These are phyloP conservation scores for Fusarium nurragi DNA, from an alignment of 2,329 filamentous ascomycete species.

Conservation along the genomic window DNA sequence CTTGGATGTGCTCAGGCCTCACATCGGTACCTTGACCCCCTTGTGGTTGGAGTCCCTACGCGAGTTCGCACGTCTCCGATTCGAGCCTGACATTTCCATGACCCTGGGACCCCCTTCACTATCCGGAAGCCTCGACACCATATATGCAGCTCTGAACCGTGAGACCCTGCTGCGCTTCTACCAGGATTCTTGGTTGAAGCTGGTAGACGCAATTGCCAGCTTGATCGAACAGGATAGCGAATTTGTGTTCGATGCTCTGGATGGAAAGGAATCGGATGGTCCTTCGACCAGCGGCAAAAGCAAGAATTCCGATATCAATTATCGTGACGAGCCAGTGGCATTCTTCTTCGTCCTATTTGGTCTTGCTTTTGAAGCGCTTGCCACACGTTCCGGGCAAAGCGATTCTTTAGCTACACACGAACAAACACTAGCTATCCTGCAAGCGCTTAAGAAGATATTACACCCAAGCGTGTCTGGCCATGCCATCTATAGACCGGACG, in stretches of 20 bases:
- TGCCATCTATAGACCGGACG: constrained; percentile 93
- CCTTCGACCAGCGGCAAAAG: constrained; percentile 59
- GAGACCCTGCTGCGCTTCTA: constrained; percentile 96
- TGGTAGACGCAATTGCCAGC: constrained; percentile 96
- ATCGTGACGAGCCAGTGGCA: constrained; percentile 94
- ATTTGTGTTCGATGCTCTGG: constrained; percentile 95
- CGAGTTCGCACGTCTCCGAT: constrained; percentile 91
- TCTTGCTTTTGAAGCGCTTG: constrained; percentile 93
- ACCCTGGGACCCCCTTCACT: constrained; percentile 82
- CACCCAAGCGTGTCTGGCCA: constrained; percentile 94
- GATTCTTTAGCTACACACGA: constrained; percentile 72
- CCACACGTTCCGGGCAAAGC: constrained; percentile 71
- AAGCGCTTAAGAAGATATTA: constrained; percentile 92
- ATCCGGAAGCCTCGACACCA: constrained; percentile 87
- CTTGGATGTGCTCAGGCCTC: constrained; percentile 85
- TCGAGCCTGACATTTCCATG: constrained; percentile 97
- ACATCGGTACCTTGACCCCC: constrained; percentile 89
- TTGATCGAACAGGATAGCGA: constrained; percentile 97
- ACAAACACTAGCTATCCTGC: constrained; percentile 87
- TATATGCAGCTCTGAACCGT: constrained; percentile 93
- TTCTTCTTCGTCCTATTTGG: constrained; percentile 99
- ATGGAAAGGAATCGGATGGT: constrained; percentile 75
- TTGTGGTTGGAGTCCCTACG: constrained; percentile 92
- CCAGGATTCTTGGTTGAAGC: constrained; percentile 94
- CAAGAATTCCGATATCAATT: constrained; percentile 87